phyloP scores from a whole-genome alignment of 805 yeast species.

The Schizosaccharomyces osmophilus region DNA sequence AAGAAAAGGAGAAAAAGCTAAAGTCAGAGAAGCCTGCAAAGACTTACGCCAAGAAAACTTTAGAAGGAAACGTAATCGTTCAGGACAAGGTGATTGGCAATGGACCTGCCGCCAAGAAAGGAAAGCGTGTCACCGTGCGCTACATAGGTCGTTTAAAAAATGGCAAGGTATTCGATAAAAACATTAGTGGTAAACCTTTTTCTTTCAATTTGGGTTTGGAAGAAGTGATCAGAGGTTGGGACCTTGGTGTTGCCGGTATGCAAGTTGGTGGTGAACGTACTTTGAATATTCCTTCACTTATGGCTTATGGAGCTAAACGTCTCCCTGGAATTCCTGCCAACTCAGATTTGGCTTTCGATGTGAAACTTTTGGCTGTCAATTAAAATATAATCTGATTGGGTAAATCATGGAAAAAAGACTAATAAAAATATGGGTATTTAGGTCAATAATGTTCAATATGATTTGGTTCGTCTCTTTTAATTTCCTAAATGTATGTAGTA shows the following conservation, averaged over 20 bases:
- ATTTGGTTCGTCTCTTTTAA: no score
- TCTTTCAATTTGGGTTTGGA: slow-evolving; percentile 78
- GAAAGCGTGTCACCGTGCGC: slow-evolving; percentile 83
- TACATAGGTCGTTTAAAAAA: slow-evolving; percentile 92
- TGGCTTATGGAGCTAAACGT: slow-evolving; percentile 86
- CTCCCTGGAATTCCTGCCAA: slow-evolving; percentile 96
- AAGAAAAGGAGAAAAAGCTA: slow-evolving; percentile 34
- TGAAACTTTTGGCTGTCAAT: slow-evolving; percentile 74
- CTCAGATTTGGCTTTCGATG: slow-evolving; percentile 89
- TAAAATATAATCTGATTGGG: slow-evolving; percentile 14
- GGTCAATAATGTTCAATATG: neutral
- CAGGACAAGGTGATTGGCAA: slow-evolving; percentile 82
- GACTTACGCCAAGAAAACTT: slow-evolving; percentile 22
- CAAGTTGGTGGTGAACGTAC: slow-evolving; percentile 97
- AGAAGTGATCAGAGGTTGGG: slow-evolving; percentile 87
- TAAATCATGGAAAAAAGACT: neutral
- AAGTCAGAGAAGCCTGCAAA: slow-evolving; percentile 14
- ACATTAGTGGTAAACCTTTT: slow-evolving; percentile 93
- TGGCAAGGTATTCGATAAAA: slow-evolving; percentile 91
- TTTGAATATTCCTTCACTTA: slow-evolving; percentile 79
- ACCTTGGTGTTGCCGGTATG: slow-evolving; percentile 96
- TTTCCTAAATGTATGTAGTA: no score
- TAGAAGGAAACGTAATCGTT: slow-evolving; percentile 77
- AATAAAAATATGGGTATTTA: neutral
- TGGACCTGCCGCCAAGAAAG: slow-evolving; percentile 70